These are phyloP conservation scores for Euclidium syriacum DNA, from an alignment of 345 rosid species.

Conservation along the genomic window DNA sequence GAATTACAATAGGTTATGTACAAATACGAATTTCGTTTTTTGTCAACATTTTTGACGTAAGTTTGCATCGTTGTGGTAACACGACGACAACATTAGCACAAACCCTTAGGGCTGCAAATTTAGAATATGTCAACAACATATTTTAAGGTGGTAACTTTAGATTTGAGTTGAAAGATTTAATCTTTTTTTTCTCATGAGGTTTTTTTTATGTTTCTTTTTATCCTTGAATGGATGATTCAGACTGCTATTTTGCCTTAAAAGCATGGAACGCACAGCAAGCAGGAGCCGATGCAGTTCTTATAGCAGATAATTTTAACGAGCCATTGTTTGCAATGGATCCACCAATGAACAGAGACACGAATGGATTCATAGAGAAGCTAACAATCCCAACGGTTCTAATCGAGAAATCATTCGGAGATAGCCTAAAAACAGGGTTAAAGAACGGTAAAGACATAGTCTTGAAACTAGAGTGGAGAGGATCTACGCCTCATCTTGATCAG, in stretches of 20 bases:
- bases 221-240: conserved; percentile 31
- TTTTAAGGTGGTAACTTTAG: background rate
- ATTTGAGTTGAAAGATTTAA: background rate
- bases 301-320: conserved; percentile 64
- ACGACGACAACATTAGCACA: too few species aligned
- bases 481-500: conserved; percentile 89
- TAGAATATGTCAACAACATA: too few species aligned
- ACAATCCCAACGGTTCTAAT: conserved; percentile 78
- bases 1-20: too few species aligned
- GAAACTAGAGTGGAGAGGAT: conserved; percentile 84
- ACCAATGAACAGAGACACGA: conserved; percentile 54
- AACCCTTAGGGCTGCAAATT: too few species aligned
- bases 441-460: conserved; percentile 55
- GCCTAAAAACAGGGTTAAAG: conserved; percentile 58
- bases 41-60: too few species aligned
- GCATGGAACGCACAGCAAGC: conserved; percentile 86
- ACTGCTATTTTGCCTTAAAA: conserved; percentile 80
- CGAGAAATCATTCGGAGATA: conserved; percentile 61
- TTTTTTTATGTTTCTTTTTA: too few species aligned
- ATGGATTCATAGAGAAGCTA: conserved; percentile 69
- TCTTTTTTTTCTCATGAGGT: too few species aligned
- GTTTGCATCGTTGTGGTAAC: too few species aligned
- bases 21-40: too few species aligned
- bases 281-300: conserved; percentile 86
- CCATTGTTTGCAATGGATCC: conserved; percentile 90